Base-by-base conservation (phyloP, 805 yeast genomes). In the Ogataea polymorpha region DNA sequence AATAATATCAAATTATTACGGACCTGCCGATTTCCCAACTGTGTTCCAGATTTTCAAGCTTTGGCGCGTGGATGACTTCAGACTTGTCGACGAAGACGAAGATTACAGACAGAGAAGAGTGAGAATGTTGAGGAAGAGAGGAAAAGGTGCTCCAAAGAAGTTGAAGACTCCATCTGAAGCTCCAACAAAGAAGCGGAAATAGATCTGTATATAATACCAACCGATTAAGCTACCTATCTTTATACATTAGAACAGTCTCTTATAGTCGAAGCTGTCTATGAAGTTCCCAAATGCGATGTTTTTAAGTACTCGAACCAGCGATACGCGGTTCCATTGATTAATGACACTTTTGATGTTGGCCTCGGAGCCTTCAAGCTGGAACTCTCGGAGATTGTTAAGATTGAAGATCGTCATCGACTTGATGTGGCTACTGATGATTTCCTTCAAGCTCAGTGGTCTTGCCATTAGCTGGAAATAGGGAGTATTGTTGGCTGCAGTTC, bases 61-160 rank as follows among this genome's bases (percentile, higher is more conserved):
- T 2, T 56, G 61, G 53, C 47, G 48, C 25, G 51, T 48, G 3
- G 57, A 56, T 15, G 55, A 51, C 2, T 61, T 48, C 30, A 67
- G 69, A 38, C 74, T 86, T 49, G 71, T 74, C 5, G 83, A 84
- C 51, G 84, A 82, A 40, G 78, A 76, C 45, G 95, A 86, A 59
- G 77, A 72, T 31, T 80, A 82, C 63, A 74, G 95, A 63, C 56
- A 82, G 46, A 74, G 69, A 44, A 79, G 79, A 77, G 80, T 79
- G 16, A 78, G 67, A 43, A 70, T 69, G 35, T 74, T 86, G 64
- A 85, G 80, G 71, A 81, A 84, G 75, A 84, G 93, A 77, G 90
- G 87, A 65, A 86, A 86, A 65, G 90, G 91, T 63, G 88, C 93
- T 10, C 95, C 93, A 54, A 77, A 81, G 71, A 86, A 86, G 72